Percentiles rank a stretch among this genome's conserved stretches.
These are phyloP conservation scores for Aureobasidium uvarum DNA, from an alignment of 2,329 filamentous ascomycete genomes.

Conservation along the genomic window DNA sequence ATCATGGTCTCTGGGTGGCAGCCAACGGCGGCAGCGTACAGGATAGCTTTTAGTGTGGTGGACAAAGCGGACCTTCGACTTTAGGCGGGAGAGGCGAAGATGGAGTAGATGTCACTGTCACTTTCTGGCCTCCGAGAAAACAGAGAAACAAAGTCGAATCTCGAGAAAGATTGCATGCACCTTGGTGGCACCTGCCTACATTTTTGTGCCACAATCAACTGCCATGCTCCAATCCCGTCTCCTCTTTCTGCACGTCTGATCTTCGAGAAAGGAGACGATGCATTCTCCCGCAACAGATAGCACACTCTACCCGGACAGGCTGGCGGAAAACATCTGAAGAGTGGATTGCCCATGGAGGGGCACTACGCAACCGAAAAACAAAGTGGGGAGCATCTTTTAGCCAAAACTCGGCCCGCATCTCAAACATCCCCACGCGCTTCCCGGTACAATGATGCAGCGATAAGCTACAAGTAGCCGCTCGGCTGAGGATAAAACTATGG, in stretches of 20 bases:
- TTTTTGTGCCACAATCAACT: slow-evolving; percentile 20
- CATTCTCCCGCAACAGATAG: slow-evolving; percentile 6
- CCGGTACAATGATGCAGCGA: slow-evolving; percentile 8
- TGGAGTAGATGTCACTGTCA: slow-evolving; percentile 18
- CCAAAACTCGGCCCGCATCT: slow-evolving; percentile 22
- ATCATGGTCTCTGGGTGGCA: slow-evolving; percentile 20
- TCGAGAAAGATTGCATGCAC: slow-evolving; percentile 15
- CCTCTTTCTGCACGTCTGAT: slow-evolving; percentile 1
- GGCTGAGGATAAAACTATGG: slow-evolving; percentile 19
- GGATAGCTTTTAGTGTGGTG: slow-evolving; percentile 16
- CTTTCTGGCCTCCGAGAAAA: not conserved
- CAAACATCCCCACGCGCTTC: not conserved
- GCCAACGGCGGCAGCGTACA: slow-evolving; percentile 24
- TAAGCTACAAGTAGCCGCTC: not conserved
- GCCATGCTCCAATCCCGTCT: slow-evolving; percentile 8
- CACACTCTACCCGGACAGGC: slow-evolving; percentile 4
- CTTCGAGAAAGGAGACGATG: not conserved
- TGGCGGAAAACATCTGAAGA: not conserved
- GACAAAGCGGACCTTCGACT: slow-evolving; percentile 20
- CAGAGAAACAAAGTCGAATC: slow-evolving; percentile 6
- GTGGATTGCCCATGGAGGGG: slow-evolving; percentile 22
- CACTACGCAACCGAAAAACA: slow-evolving; percentile 6
- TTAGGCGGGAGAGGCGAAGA: slow-evolving; percentile 22
- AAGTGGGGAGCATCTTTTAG: slow-evolving; percentile 18
- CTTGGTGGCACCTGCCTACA: slow-evolving; percentile 24